These are phyloP conservation scores for Paspalum vaginatum DNA, from an alignment of 176 grass and related monocot species.

Conservation along the genomic window DNA sequence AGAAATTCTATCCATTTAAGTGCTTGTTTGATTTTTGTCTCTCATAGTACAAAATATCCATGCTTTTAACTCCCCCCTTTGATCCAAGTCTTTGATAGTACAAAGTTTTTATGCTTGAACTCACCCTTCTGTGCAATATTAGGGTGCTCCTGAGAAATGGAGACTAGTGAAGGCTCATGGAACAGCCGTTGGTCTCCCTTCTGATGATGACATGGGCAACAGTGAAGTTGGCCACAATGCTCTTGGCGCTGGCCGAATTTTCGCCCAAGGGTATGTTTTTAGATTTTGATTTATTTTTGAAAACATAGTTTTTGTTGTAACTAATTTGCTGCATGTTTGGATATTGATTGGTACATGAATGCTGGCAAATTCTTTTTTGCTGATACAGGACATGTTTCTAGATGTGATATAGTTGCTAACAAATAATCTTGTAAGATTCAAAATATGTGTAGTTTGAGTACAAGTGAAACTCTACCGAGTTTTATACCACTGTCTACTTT, in stretches of 20 bases:
- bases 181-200: conserved; percentile 90
- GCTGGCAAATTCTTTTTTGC: not conserved
- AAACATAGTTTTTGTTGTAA: not conserved
- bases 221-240: conserved; percentile 99
- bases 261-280: conserved; percentile 78
- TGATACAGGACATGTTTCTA: not conserved
- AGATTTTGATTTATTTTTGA: conserved; percentile 14
- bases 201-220: conserved; percentile 97
- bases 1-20: not conserved
- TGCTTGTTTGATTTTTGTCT: not conserved
- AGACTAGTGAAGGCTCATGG: conserved; percentile 93
- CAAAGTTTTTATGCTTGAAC: not conserved
- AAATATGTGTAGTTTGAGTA: not conserved
- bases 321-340: not conserved
- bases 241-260: conserved; percentile 91
- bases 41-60: not conserved
- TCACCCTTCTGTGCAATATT: conserved; percentile 17
- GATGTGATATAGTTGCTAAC: not conserved
- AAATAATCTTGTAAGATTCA: not conserved
- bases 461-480: not conserved
- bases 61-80: conserved; percentile 1
- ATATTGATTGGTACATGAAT: not conserved
- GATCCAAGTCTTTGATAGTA: not conserved
- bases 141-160: conserved; percentile 94
- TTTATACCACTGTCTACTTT: not conserved